These are phyloP conservation scores for Dictyostelium gargantuum DNA, from an alignment of 208 protist species.

Conservation along the genomic window DNA sequence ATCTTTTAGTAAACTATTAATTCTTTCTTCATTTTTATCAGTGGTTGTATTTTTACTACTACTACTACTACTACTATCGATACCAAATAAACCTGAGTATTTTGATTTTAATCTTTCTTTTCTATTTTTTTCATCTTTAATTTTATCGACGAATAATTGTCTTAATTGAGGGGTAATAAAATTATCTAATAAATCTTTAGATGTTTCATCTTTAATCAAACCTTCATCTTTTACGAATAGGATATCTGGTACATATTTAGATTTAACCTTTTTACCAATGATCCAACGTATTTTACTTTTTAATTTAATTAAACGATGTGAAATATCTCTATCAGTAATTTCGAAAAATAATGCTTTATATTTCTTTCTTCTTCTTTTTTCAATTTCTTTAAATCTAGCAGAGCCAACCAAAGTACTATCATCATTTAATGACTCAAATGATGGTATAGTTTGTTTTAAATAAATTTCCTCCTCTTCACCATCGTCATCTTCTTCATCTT, in stretches of 20 bases:
- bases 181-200: background rate
- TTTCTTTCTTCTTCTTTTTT: background rate
- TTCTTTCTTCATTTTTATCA: background rate
- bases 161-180: background rate
- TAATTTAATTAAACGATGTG: background rate
- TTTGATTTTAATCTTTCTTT: background rate
- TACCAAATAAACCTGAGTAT: slow-evolving; percentile 22
- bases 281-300: background rate
- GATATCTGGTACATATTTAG: slow-evolving; percentile 41
- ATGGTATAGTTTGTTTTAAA: background rate
- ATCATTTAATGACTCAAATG: background rate
- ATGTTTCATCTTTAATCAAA: background rate
- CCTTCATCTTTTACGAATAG: background rate
- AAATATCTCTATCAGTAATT: slow-evolving; percentile 9
- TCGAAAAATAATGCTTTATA: background rate
- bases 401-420: background rate
- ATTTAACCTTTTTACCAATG: slow-evolving; percentile 23
- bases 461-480: background rate
- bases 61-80: background rate
- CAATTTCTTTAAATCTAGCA: background rate
- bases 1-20: background rate
- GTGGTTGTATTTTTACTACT: background rate
- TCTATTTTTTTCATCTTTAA: background rate
- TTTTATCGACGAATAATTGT: background rate
- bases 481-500: background rate